A percentile compares a stretch with the other conserved stretches of the same genome.
phyloP scores from a whole-genome alignment of 768 basidiomycete genomes.

The Pleurotus ostreatus region DNA sequence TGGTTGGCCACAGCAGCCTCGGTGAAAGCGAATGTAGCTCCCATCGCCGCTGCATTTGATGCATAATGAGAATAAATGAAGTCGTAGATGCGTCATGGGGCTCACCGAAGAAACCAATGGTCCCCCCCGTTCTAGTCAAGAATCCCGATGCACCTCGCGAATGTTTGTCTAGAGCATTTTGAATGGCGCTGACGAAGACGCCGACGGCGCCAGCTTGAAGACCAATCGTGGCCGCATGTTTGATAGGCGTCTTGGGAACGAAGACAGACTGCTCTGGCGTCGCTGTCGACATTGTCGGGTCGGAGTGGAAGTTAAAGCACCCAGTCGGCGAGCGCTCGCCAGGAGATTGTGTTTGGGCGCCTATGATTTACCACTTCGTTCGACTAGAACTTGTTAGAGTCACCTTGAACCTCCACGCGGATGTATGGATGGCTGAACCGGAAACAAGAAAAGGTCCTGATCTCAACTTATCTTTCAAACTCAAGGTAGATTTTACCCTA shows the following conservation, averaged over 20 bases:
- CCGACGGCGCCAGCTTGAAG: conserved; percentile 67
- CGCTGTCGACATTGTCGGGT: conserved; percentile 27
- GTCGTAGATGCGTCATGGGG: conserved; percentile 5
- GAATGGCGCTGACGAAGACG: conserved; percentile 61
- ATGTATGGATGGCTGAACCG: too few relatives aligned
- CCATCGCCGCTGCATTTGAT: conserved; percentile 71
- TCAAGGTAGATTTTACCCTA: too few relatives aligned
- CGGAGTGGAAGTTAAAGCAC: not conserved
- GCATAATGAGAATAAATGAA: not conserved
- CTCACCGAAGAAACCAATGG: conserved; percentile 90
- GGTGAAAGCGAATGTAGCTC: conserved; percentile 78
- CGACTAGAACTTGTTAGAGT: not conserved
- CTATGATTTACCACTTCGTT: too few relatives aligned
- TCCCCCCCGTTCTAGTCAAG: conserved; percentile 81
- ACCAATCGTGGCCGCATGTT: conserved; percentile 52
- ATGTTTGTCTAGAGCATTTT: conserved; percentile 80
- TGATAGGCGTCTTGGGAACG: conserved; percentile 50
- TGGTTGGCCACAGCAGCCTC: conserved; percentile 80
- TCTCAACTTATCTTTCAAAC: too few relatives aligned
- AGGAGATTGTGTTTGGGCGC: not conserved
- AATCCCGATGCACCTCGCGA: conserved; percentile 81
- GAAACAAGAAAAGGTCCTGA: too few relatives aligned
- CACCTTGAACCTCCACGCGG: not conserved
- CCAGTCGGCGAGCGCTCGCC: not conserved
- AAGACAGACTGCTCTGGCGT: conserved; percentile 24